Base-by-base conservation (phyloP, 2,329 filamentous ascomycete species). In the Capronia americana region DNA sequence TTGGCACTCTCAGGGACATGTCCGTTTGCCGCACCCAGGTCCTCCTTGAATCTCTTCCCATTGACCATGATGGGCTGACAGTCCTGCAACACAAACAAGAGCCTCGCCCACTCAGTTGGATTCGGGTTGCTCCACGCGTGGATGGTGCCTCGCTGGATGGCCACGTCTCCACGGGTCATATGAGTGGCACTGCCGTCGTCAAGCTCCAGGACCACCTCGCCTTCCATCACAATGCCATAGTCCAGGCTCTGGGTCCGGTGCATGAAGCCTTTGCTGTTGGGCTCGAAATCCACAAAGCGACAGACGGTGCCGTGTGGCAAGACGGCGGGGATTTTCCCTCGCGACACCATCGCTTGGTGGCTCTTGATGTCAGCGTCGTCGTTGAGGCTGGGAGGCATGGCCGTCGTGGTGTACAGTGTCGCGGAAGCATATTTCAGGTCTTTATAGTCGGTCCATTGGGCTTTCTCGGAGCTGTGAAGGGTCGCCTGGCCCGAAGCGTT, bases 171-270 rank as follows among this genome's bases (percentile, higher is more conserved):
- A 5, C 79, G 75, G 48, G 75, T 75, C 79, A 87, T 75, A 26
- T 76, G 63, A 46, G 77, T 77, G 55, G 73, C 77, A 63, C 82
- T 83, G 1, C 84, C 84, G 14, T 80, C 80, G 64, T 85, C 85
- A 3, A 87, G 74, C 3, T 81, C 64, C 72, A 86, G 77, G 64
- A 84, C 81, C 30, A 87, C 70, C 69, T 80, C 77, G 1, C 85
- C 85, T 67, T 87, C 84, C 7, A 87, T 69, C 1, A 86, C 79
- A 58, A 86, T 77, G 1, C 83, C 85, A 66, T 83, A 86, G 70
- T 87, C 85, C 3, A 87, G 74, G 30, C 79, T 83, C 67, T 83
- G 78, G 0, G 84, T 86, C 17, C 84, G 80, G 69, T 87, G 85
- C 78, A 85, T 83, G 17, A 80, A 73, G 11, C 76, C 77, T 20